Conservation (phyloP, 2,329 filamentous ascomycete genomes). For the Magnaporthales sp. region DNA sequence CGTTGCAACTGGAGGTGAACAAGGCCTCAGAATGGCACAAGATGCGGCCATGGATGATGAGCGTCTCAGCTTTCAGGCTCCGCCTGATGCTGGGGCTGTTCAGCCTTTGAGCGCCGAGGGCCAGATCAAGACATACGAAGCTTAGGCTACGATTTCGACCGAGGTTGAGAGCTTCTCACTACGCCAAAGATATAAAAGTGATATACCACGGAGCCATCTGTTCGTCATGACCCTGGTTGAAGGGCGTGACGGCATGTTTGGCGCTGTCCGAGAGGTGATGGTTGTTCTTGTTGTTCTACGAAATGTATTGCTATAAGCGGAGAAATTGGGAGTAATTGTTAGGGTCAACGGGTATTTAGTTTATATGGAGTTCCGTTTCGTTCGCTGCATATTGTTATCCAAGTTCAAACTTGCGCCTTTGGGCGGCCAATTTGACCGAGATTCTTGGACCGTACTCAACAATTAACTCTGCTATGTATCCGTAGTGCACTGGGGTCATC, state of each 20-base stretch:
- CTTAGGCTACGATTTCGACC: constrained; percentile 21
- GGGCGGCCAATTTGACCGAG: too few species aligned
- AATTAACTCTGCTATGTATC: neutral
- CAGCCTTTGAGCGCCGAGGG: constrained; percentile 47
- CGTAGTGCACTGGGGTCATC: too few species aligned
- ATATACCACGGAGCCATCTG: neutral
- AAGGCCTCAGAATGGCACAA: constrained; percentile 37
- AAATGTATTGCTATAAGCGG: constrained; percentile 2
- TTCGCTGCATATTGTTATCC: neutral
- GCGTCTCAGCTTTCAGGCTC: constrained; percentile 43
- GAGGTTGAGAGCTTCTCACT: neutral
- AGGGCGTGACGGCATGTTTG: neutral
- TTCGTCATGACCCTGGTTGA: neutral
- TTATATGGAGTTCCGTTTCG: neutral
- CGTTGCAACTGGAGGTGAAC: constrained; percentile 35
- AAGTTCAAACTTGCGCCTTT: too few species aligned
- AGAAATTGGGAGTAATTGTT: neutral
- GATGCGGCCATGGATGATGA: constrained; percentile 36
- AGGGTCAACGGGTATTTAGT: neutral
- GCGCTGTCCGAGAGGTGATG: neutral
- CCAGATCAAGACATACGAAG: constrained; percentile 49
- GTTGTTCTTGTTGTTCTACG: neutral
- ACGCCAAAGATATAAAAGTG: neutral
- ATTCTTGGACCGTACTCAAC: neutral
- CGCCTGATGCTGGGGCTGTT: constrained; percentile 31